These are phyloP conservation scores for Xerocomellus chrysenteron DNA, from an alignment of 768 basidiomycete genomes.

Conservation along the genomic window DNA sequence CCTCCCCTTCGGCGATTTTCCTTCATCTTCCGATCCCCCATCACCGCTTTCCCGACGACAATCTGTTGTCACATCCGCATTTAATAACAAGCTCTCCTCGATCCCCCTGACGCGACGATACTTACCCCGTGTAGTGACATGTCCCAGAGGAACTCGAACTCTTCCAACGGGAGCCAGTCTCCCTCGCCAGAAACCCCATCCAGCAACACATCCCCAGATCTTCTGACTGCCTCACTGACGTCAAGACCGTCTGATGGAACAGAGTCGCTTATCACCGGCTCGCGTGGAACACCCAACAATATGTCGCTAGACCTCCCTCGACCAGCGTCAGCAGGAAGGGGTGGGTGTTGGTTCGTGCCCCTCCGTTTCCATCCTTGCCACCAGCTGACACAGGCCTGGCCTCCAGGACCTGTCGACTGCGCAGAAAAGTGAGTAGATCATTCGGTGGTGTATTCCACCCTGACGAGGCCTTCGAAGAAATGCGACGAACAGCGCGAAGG, in stretches of 20 bases:
- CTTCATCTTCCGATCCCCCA: slow-evolving; percentile 28
- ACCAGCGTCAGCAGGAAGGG: slow-evolving; percentile 57
- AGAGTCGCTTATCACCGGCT: slow-evolving; percentile 20
- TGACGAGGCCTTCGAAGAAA: slow-evolving; percentile 52
- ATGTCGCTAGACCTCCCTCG: slow-evolving; percentile 52
- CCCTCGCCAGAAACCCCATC: slow-evolving; percentile 45
- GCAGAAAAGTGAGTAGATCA: slow-evolving; percentile 62
- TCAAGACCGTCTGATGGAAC: slow-evolving; percentile 37
- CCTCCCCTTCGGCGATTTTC: slow-evolving; percentile 28
- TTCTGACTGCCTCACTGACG: slow-evolving; percentile 35
- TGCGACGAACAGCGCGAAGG: slow-evolving; percentile 84
- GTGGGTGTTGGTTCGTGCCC: slow-evolving; percentile 73
- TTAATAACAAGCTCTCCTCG: slow-evolving; percentile 29
- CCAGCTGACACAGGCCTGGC: slow-evolving; percentile 7
- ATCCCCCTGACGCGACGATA: slow-evolving; percentile 23
- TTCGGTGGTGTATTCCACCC: neutral
- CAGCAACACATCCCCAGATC: slow-evolving; percentile 47
- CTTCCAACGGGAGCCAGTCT: slow-evolving; percentile 51
- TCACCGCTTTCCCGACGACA: slow-evolving; percentile 24
- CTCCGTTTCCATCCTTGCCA: neutral
- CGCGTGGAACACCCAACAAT: slow-evolving; percentile 46
- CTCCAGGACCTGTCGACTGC: slow-evolving; percentile 76
- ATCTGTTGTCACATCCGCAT: slow-evolving; percentile 14
- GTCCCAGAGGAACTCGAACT: slow-evolving; percentile 49
- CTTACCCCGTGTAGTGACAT: slow-evolving; percentile 31